phyloP scores from a whole-genome alignment of 176 grass and related monocot species.

The Triticum urartu region DNA sequence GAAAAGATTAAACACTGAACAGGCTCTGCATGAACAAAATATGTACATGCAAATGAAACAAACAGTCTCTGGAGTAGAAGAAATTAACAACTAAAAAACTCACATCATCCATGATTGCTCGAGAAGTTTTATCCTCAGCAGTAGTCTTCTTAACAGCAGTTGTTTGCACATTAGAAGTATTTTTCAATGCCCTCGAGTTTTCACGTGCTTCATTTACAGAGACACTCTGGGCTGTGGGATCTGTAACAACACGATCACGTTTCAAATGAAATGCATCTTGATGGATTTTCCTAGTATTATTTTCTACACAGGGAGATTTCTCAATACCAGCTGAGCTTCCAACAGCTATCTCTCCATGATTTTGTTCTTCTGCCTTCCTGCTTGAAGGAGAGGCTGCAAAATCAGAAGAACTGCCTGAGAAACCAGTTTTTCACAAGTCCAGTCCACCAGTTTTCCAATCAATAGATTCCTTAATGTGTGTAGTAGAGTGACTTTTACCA shows the following conservation, averaged over 20 bases:
- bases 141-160: conserved; percentile 27
- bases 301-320: conserved; percentile 3
- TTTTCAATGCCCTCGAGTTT: not conserved
- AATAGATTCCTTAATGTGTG: not conserved
- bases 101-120: conserved; percentile 51
- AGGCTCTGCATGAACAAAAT: conserved; percentile 12
- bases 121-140: conserved; percentile 35
- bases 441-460: conserved; percentile 9
- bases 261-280: conserved; percentile 3
- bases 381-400: conserved; percentile 15
- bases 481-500: conserved; percentile 24
- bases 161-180: conserved; percentile 24
- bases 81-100: conserved; percentile 41
- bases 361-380: conserved; percentile 35
- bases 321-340: conserved; percentile 3
- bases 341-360: conserved; percentile 7
- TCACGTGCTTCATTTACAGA: conserved; percentile 31
- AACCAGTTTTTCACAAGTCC: conserved; percentile 13
- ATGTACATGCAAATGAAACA: not conserved
- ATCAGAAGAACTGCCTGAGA: conserved; percentile 10
- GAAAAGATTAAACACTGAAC: conserved; percentile 3
- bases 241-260: conserved; percentile 6
- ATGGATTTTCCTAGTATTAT: not conserved
- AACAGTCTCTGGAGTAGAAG: not conserved
- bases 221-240: not conserved